Percentiles rank a stretch among this genome's conserved stretches.
Conservation (phyloP, 768 basidiomycete species). For the Phanerochaete carnosa region DNA sequence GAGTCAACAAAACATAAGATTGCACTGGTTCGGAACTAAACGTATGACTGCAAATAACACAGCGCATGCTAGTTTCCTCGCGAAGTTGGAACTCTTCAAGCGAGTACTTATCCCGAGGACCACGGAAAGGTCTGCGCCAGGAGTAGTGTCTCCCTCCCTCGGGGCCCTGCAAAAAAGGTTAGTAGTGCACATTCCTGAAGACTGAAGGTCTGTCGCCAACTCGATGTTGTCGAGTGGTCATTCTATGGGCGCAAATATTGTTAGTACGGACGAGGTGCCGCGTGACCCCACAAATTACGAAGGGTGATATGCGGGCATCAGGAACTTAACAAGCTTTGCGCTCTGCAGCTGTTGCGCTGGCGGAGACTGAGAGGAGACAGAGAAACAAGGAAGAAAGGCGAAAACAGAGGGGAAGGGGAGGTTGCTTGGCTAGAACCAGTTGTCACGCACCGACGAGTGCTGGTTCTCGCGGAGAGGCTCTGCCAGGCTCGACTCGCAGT, state of each 20-base stretch:
- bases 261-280: too few species aligned
- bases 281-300: too few species aligned
- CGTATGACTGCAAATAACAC: background rate
- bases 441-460: background rate
- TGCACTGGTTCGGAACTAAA: background rate
- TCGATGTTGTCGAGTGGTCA: too few species aligned
- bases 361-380: too few species aligned
- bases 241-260: too few species aligned
- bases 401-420: too few species aligned
- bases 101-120: slow-evolving; percentile 11
- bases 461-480: background rate
- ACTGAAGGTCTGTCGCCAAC: too few species aligned
- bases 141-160: slow-evolving; percentile 2
- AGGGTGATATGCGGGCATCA: too few species aligned
- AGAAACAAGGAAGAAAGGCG: too few species aligned
- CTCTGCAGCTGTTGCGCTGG: too few species aligned
- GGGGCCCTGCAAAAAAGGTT: background rate
- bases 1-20: too few species aligned
- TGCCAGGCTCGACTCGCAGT: background rate
- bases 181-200: background rate
- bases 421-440: background rate
- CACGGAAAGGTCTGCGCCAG: slow-evolving; percentile 13
- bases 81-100: background rate
- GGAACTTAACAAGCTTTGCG: too few species aligned
- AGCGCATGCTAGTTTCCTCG: slow-evolving; percentile 11